Evolutionary conservation across 306 rosid species (phyloP), one percentile per base, ranked within the genome.

Genomic region (Vigna unguiculata): DNA sequence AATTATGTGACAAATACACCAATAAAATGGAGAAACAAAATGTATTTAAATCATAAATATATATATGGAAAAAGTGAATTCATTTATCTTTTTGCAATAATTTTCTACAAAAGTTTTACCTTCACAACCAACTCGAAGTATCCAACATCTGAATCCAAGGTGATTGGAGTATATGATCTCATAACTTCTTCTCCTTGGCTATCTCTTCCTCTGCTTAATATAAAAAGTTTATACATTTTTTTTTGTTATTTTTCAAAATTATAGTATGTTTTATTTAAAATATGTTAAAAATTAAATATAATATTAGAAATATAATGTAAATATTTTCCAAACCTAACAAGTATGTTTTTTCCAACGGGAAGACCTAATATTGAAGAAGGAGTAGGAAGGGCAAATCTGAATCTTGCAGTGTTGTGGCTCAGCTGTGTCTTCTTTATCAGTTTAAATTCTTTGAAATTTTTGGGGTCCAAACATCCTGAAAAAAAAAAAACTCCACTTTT

Each of bases 161-260:
- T 92, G 76, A 90, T 86, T 49, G 97, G 97, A 40, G 97, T 92
- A 51, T 92, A 92, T 20, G 97, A 83, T 81, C 90, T 92, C 52
- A 51, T 21, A 51, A 90, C 96, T 75, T 87, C 86, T 55, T 75
- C 85, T 69, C 93, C 91, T 52, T 62, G 30, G 51, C 87, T 75
- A 80, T 90, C 97, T 69, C 57, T 90, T 34, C 96, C 96, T 71
- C 96, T 91, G 83, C 55, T 52, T 57, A 75, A 40, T 9, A 9
- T 40, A 8, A 8, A 40, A 9, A 8, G 0, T 8, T 45, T 45
- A 10, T 45, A 45, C 15, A 45, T 32, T 32, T 11, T 45, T 1
- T 54, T 20, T 20, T 25, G 10, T 69, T 24, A 2, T 49, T 28
- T 41, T 41, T 40, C 20, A 53, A 65, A 13, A 2, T 25, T 53